Percentiles rank a stretch among this genome's conserved stretches.
phyloP scores from a whole-genome alignment of 2,329 filamentous ascomycete species.

The Rasamsonia emersonii region DNA sequence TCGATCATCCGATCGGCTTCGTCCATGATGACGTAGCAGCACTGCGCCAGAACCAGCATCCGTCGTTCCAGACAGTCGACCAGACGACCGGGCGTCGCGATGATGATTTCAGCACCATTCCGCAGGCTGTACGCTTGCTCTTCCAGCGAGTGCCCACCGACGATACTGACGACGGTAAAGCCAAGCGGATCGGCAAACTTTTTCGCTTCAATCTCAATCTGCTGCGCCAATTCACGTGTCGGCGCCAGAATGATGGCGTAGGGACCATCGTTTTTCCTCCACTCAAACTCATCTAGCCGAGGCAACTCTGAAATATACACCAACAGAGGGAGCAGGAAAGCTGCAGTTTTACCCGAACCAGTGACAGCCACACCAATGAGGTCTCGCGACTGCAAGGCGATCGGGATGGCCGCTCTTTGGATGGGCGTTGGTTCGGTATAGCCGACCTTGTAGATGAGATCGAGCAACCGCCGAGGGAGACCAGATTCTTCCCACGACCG shows the following conservation, averaged over 20 bases:
- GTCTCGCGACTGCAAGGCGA: constrained; percentile 84
- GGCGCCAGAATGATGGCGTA: constrained; percentile 96
- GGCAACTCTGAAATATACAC: constrained; percentile 92
- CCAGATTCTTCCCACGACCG: constrained; percentile 82
- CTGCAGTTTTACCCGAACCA: constrained; percentile 95
- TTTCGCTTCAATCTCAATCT: constrained; percentile 87
- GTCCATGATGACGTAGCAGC: constrained; percentile 98
- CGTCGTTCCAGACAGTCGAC: constrained; percentile 94
- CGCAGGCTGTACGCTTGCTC: constrained; percentile 85
- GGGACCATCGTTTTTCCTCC: constrained; percentile 86
- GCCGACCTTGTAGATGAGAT: constrained; percentile 75
- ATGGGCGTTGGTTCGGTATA: constrained; percentile 89
- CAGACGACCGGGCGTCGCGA: constrained; percentile 94
- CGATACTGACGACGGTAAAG: constrained; percentile 91
- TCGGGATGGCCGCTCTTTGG: constrained; percentile 89
- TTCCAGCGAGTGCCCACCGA: constrained; percentile 93
- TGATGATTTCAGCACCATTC: constrained; percentile 93
- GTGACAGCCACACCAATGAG: constrained; percentile 98
- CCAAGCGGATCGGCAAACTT: constrained; percentile 88
- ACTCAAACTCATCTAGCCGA: constrained; percentile 68
- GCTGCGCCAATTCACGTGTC: constrained; percentile 92
- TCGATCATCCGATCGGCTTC: constrained; percentile 99
- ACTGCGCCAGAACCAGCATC: constrained; percentile 86
- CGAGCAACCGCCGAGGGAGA: constrained; percentile 66
- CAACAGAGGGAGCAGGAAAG: constrained; percentile 83